Evolutionary conservation across 2,329 filamentous ascomycete genomes (phyloP), one percentile per base, ranked within the genome.

Genomic region (Pyrenophora teres): DNA sequence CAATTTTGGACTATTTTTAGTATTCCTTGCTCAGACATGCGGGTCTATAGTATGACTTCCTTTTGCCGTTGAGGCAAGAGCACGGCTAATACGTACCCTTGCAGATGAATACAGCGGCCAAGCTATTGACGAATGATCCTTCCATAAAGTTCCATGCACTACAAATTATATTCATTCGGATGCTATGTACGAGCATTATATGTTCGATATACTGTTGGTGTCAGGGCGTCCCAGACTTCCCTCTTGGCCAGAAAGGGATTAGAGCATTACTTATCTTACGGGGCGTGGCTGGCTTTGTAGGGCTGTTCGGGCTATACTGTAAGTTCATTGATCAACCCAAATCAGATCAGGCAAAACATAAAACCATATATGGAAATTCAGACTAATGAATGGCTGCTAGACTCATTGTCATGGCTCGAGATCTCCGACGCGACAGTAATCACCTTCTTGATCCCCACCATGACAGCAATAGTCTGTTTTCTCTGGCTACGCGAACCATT

Each of bases 341-440:
- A 7, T 15, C 6, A 25, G 8, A 8, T 18, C 10, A 19, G 18
- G 16, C 16, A 35, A 7, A 36, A 8, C 15, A 30, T 4, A 31
- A 25, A 16, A 7, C 6, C 13, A 31, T 3, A 13, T 18, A 21
- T 13, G 23, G 13, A 12, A 13, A 15, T 18, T 23, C 13, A 39
- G 21, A 41, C 10, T 18, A 13, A 25, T 4, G 2, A 27, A 30
- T 49, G 58, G 31, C 58, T 16, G 8, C 18, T 46, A 79, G 78
- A 85, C 64, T 86, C 83, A 4, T 75, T 88, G 46, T 83, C 89
- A 65, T 94, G 93, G 67, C 81, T 96, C 3, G 88, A 89, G 0
- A 80, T 96, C 2, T 88, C 90, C 10, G 91, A 96, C 68, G 90
- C 91, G 1, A 93, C 89, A 0, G 91, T 95, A 25, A 87, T 96